Evolutionary conservation across 257 asterid species (phyloP).

Genomic region (Prunella vulgaris): DNA sequence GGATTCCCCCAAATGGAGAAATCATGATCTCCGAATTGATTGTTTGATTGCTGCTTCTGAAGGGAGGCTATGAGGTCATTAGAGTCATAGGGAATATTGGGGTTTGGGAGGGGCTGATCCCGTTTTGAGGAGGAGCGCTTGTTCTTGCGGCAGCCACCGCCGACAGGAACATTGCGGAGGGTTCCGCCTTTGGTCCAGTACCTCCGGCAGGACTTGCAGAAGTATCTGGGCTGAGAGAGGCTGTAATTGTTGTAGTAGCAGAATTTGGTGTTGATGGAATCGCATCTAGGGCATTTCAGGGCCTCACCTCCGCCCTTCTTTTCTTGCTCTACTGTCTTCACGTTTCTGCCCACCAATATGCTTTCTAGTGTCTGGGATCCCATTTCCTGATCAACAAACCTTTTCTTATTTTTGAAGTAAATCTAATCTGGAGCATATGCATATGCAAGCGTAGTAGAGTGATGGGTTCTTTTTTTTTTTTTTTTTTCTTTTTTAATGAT

Average conservation of each 20-base stretch:
- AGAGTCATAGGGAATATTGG: constrained; percentile 37
- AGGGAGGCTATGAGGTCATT: constrained; percentile 64
- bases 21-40: constrained; percentile 19
- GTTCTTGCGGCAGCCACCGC: constrained; percentile 92
- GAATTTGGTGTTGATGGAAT: constrained; percentile 85
- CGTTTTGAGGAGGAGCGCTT: constrained; percentile 47
- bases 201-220: constrained; percentile 92
- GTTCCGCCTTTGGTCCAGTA: constrained; percentile 99
- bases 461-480: too few species aligned
- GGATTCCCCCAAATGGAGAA: constrained; percentile 39
- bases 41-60: constrained; percentile 50
- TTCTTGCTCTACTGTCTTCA: constrained; percentile 51
- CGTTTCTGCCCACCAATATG: constrained; percentile 67
- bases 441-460: too few species aligned
- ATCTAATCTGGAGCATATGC: too few species aligned
- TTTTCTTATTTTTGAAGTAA: too few species aligned
- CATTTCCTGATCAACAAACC: constrained; percentile 84
- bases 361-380: constrained; percentile 72
- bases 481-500: too few species aligned
- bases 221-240: constrained; percentile 90
- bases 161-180: constrained; percentile 82
- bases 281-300: constrained; percentile 87
- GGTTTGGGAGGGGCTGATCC: constrained; percentile 38
- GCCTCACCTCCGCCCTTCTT: constrained; percentile 62
- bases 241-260: constrained; percentile 97